These are phyloP conservation scores for Gamarada debralockiae DNA, from an alignment of 495 filamentous ascomycete species.

Conservation along the genomic window DNA sequence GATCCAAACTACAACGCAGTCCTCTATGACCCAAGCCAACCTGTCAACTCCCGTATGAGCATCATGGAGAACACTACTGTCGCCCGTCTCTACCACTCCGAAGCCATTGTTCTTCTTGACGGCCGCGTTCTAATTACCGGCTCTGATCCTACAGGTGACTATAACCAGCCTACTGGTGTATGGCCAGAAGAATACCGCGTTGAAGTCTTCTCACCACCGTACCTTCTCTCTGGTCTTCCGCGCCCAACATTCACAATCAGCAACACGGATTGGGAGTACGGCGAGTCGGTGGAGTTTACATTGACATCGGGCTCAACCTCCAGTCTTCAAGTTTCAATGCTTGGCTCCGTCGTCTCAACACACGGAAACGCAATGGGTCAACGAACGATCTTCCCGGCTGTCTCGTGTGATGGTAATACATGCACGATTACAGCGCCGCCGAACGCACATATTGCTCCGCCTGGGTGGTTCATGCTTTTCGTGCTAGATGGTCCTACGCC, in stretches of 20 bases:
- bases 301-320: conserved; percentile 35
- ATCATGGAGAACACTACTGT: conserved; percentile 64
- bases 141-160: conserved; percentile 51
- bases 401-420: conserved; percentile 40
- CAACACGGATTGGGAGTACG: conserved; percentile 49
- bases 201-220: conserved; percentile 62
- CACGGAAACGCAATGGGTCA: conserved; percentile 64
- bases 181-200: conserved; percentile 58
- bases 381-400: conserved; percentile 53
- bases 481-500: conserved; percentile 54
- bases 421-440: conserved; percentile 44
- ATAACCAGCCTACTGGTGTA: neutral
- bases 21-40: conserved; percentile 57
- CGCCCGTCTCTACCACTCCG: conserved; percentile 60
- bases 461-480: conserved; percentile 61
- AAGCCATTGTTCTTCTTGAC: conserved; percentile 61
- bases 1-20: conserved; percentile 58
- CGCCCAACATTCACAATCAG: conserved; percentile 44
- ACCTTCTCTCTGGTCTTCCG: conserved; percentile 47
- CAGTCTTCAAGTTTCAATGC: conserved; percentile 48
- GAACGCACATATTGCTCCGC: conserved; percentile 44
- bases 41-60: conserved; percentile 51
- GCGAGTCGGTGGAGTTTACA: conserved; percentile 34
- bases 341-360: conserved; percentile 54
- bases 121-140: conserved; percentile 64